Conservation (phyloP, 164 flowering plant genomes). For the Euptelea pleiosperma region DNA sequence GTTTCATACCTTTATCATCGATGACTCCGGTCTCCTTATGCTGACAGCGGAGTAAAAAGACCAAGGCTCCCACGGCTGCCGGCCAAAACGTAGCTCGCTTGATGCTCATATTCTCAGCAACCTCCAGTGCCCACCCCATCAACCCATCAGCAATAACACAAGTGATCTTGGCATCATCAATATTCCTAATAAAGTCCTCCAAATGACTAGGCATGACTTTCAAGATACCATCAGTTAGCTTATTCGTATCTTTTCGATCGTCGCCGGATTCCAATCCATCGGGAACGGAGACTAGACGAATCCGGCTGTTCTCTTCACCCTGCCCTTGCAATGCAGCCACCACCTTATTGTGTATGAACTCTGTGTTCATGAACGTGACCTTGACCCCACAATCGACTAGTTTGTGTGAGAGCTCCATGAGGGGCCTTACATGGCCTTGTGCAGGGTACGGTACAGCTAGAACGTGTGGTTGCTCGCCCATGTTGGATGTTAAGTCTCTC, state of each 20-base stretch:
- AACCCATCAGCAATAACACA: constrained; percentile 30
- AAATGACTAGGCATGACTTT: constrained; percentile 16
- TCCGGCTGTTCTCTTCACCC: not conserved
- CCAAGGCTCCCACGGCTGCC: constrained; percentile 8
- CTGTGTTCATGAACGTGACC: constrained; percentile 17
- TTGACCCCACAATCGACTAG: too few relatives aligned
- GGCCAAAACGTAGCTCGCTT: constrained; percentile 18
- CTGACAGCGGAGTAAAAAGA: constrained; percentile 10
- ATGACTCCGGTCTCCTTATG: constrained; percentile 22
- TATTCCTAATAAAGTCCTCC: constrained; percentile 15
- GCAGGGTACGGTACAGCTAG: too few relatives aligned
- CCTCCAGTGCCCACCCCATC: constrained; percentile 20
- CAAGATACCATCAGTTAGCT: not conserved
- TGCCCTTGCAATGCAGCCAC: not conserved
- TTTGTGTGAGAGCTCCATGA: too few relatives aligned
- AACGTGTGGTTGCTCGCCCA: too few relatives aligned
- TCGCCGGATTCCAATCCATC: constrained; percentile 17
- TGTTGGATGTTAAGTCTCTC: too few relatives aligned
- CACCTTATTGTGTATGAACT: not conserved
- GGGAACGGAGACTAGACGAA: constrained; percentile 16
- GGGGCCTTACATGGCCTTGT: too few relatives aligned
- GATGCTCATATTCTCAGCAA: constrained; percentile 26
- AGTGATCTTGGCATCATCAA: constrained; percentile 13
- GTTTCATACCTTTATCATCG: constrained; percentile 19
- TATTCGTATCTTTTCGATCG: constrained; percentile 6